Percentiles rank a stretch among this genome's conserved stretches.
These are phyloP conservation scores for Tritrichomonas foetus DNA, from an alignment of 208 protist genomes.

Conservation along the genomic window DNA sequence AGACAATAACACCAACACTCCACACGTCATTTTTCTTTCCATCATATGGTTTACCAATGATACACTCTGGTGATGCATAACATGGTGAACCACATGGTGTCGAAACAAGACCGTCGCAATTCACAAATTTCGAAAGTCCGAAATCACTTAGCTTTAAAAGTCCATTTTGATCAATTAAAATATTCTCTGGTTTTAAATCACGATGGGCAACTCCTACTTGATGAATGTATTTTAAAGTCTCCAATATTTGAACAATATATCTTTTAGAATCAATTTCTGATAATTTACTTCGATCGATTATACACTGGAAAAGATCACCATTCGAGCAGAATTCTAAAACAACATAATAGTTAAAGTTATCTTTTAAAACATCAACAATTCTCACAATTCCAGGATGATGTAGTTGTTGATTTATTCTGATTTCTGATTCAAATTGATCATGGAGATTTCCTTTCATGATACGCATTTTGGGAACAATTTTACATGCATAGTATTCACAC, in stretches of 20 bases:
- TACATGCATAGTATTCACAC: constrained; percentile 5
- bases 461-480: constrained; percentile 1
- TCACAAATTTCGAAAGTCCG: not conserved
- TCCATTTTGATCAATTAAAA: not conserved
- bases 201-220: not conserved
- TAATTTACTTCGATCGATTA: not conserved
- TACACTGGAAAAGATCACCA: too few species aligned
- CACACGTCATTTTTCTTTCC: not conserved
- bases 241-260: not conserved
- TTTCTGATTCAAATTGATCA: not conserved
- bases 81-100: constrained; percentile 30
- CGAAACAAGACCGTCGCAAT: not conserved
- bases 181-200: too few species aligned
- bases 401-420: not conserved
- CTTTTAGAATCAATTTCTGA: not conserved
- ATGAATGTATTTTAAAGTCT: constrained; percentile 1
- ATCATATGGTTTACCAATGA: not conserved
- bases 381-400: constrained; percentile 4
- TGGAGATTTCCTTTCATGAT: not conserved
- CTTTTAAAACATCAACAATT: not conserved
- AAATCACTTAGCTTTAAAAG: constrained; percentile 4
- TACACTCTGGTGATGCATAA: constrained; percentile 9
- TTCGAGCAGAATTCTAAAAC: constrained; percentile 2
- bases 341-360: not conserved
- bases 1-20: too few species aligned